A percentile compares a stretch with the other conserved stretches of the same genome.
phyloP scores from a whole-genome alignment of 257 asterid genomes.

The Capsicum baccatum region DNA sequence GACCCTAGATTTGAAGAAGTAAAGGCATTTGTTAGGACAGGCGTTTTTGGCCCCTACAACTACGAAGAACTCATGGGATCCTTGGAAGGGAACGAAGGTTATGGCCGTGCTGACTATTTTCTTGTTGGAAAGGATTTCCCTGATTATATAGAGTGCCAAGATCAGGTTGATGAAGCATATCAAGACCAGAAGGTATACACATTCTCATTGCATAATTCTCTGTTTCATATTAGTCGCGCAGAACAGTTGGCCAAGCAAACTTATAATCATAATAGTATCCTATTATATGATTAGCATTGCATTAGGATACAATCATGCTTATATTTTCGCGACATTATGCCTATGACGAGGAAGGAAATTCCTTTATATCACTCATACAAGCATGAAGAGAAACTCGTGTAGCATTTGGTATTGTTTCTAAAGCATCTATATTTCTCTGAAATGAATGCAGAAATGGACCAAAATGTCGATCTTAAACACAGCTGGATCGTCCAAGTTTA shows the following conservation, averaged over 20 bases:
- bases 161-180: slow-evolving; percentile 78
- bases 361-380: background rate
- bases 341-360: background rate
- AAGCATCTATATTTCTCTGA: background rate
- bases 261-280: background rate
- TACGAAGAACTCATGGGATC: slow-evolving; percentile 72
- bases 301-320: background rate
- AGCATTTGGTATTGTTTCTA: background rate
- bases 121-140: slow-evolving; percentile 94
- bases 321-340: background rate
- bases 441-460: slow-evolving; percentile 71
- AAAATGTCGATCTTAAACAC: slow-evolving; percentile 85
- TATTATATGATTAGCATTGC: background rate
- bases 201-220: background rate
- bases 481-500: slow-evolving; percentile 82
- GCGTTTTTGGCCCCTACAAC: slow-evolving; percentile 65
- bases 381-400: background rate
- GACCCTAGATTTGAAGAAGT: slow-evolving; percentile 77
- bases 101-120: slow-evolving; percentile 80
- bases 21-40: slow-evolving; percentile 64
- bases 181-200: slow-evolving; percentile 62
- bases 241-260: background rate
- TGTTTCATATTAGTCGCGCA: slow-evolving; percentile 6
- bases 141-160: slow-evolving; percentile 86
- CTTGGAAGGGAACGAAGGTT: slow-evolving; percentile 88